Conservation (phyloP, 805 yeast genomes). For the Metschnikowia dekortorum region DNA sequence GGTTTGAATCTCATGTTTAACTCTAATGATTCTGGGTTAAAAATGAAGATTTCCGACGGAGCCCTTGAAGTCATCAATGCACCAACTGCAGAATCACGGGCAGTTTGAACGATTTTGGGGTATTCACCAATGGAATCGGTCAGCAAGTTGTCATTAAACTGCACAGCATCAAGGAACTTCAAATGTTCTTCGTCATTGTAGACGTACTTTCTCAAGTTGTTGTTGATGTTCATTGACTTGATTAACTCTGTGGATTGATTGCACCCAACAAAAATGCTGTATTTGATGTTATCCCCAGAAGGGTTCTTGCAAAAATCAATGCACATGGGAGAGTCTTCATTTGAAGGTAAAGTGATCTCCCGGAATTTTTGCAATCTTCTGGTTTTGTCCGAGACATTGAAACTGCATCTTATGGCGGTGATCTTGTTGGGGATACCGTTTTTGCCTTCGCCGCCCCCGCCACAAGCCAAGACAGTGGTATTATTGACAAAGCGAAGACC, state of each 20-base stretch:
- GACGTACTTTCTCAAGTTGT: constrained; percentile 66
- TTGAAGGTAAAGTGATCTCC: constrained; percentile 54
- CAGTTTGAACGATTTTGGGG: constrained; percentile 56
- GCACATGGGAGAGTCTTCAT: constrained; percentile 88
- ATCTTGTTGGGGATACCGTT: constrained; percentile 85
- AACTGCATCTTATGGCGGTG: constrained; percentile 58
- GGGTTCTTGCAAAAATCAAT: constrained; percentile 43
- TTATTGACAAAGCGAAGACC: constrained; percentile 69
- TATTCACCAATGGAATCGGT: constrained; percentile 45
- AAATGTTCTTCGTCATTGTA: constrained; percentile 55
- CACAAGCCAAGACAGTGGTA: constrained; percentile 64
- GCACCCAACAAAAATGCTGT: constrained; percentile 64
- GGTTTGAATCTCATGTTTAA: constrained; percentile 53
- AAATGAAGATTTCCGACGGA: constrained; percentile 61
- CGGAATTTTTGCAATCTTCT: constrained; percentile 51
- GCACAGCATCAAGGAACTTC: constrained; percentile 56
- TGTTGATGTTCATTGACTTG: constrained; percentile 53
- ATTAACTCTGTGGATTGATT: constrained; percentile 63
- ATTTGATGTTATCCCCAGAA: constrained; percentile 25
- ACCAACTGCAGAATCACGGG: constrained; percentile 58
- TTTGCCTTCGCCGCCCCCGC: constrained; percentile 95
- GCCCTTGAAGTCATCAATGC: constrained; percentile 64
- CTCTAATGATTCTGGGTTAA: constrained; percentile 53
- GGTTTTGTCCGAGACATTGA: constrained; percentile 41
- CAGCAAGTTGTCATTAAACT: constrained; percentile 44